phyloP scores from a whole-genome alignment of 2,329 filamentous ascomycete genomes.

The Scedosporium boydii region DNA sequence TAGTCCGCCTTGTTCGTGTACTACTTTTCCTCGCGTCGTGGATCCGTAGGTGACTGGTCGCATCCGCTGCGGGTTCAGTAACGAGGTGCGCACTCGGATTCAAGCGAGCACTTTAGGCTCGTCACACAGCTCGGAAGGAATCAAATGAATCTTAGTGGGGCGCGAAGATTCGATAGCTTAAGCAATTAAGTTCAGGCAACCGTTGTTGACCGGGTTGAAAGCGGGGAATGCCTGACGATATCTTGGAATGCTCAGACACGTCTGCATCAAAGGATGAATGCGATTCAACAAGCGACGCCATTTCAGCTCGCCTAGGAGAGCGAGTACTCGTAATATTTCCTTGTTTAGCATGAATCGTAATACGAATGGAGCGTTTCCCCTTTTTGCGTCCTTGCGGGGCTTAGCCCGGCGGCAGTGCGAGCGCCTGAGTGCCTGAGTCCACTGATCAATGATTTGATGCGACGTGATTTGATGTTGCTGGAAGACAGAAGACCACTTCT shows the following conservation, averaged over 20 bases:
- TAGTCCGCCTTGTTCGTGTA: neutral
- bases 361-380: neutral
- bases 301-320: neutral
- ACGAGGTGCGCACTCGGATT: neutral
- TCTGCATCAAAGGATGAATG: neutral
- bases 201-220: neutral
- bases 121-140: too few species aligned
- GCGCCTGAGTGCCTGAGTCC: slow-evolving; percentile 11
- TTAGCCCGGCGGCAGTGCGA: slow-evolving; percentile 14
- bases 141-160: too few species aligned
- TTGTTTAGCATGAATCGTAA: neutral
- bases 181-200: neutral
- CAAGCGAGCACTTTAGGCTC: too few species aligned
- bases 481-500: too few species aligned
- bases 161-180: neutral
- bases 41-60: neutral
- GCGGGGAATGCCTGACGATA: neutral
- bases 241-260: neutral
- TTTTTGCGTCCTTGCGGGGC: neutral
- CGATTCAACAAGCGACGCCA: neutral
- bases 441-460: too few species aligned
- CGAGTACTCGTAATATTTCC: neutral
- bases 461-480: too few species aligned
- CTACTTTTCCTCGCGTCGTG: neutral
- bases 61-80: neutral